phyloP scores from a whole-genome alignment of 306 rosid species.

The Carpinus fangiana region DNA sequence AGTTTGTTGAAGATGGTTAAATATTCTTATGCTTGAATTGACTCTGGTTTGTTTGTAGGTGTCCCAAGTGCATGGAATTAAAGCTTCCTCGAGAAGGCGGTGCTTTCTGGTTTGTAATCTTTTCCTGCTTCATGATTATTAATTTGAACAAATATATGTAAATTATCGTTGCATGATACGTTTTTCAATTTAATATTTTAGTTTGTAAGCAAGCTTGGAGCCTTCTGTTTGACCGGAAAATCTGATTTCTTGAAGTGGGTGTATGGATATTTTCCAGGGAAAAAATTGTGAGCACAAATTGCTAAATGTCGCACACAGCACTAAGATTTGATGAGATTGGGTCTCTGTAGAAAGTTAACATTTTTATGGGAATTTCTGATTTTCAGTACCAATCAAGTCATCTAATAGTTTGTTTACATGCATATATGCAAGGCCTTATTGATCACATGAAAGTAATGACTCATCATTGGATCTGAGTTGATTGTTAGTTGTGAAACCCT shows the following conservation, averaged over 20 bases:
- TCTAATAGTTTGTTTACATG: not conserved
- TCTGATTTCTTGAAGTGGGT: not conserved
- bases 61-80: conserved; percentile 89
- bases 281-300: not conserved
- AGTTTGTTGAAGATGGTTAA: not conserved
- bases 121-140: conserved; percentile 7
- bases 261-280: not conserved
- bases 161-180: not conserved
- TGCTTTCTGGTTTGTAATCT: conserved; percentile 82
- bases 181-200: not conserved
- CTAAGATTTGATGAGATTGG: not conserved
- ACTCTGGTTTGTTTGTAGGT: conserved; percentile 36
- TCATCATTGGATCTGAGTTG: too few species aligned
- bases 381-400: not conserved
- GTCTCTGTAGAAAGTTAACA: not conserved
- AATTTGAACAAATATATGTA: not conserved
- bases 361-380: not conserved
- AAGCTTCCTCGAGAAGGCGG: conserved; percentile 89
- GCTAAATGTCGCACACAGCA: not conserved
- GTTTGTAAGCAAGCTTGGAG: not conserved
- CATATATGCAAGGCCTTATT: not conserved
- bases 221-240: not conserved
- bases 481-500: not conserved
- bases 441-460: too few species aligned
- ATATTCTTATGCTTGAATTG: not conserved